Evolutionary conservation across 345 rosid species (phyloP).

Genomic region (Turritis glabra): DNA sequence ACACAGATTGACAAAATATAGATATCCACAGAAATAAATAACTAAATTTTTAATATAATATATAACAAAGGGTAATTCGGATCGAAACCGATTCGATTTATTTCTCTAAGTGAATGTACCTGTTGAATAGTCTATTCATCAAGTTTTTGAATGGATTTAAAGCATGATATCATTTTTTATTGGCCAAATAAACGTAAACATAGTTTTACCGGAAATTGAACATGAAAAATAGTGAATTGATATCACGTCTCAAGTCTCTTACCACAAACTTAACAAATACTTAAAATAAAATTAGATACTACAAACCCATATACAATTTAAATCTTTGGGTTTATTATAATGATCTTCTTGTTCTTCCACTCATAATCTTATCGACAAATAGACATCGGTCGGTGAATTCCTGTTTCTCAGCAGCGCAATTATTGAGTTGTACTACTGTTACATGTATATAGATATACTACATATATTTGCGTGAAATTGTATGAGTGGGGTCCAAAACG

Average conservation of each 20-base stretch:
- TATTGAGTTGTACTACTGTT: slow-evolving; percentile 29
- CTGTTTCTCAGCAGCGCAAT: slow-evolving; percentile 28
- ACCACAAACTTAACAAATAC: neutral
- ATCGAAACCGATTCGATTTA: too few relatives aligned
- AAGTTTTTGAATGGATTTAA: too few relatives aligned
- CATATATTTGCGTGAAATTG: slow-evolving; percentile 22
- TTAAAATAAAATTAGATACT: too few relatives aligned
- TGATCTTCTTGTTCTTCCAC: neutral
- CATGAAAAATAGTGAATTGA: neutral
- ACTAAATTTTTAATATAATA: too few relatives aligned
- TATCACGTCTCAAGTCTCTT: neutral
- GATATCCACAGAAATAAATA: too few relatives aligned
- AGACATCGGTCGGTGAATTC: slow-evolving; percentile 36
- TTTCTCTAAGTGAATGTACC: too few relatives aligned
- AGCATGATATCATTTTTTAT: neutral
- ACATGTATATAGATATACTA: slow-evolving; percentile 22
- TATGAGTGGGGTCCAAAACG: slow-evolving; percentile 34
- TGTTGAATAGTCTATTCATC: neutral
- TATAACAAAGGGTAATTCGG: too few relatives aligned
- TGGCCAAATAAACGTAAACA: too few relatives aligned
- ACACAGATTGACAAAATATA: too few relatives aligned
- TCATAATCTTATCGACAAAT: neutral
- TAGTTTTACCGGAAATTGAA: neutral
- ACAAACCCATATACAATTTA: neutral
- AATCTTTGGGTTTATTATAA: neutral